phyloP scores from a whole-genome alignment of 352 stramenopile genomes.

The Globisporangium rhizosaccharum region DNA sequence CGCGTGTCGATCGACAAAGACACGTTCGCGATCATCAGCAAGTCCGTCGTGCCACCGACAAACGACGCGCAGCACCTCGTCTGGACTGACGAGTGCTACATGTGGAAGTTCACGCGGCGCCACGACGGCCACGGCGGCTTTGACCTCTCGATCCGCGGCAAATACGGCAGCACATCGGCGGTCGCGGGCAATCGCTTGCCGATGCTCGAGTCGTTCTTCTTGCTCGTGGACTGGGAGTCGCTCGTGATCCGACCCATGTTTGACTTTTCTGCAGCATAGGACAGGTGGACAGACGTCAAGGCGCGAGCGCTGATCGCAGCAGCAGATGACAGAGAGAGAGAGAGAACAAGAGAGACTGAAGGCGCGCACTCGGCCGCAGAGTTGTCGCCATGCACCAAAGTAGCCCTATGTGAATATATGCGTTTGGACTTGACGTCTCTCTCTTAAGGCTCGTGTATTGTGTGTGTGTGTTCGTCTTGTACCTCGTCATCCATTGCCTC shows the following conservation, averaged over 20 bases:
- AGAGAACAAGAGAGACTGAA: too few species aligned
- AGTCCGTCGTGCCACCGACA: conserved; percentile 69
- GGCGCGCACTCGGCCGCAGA: too few species aligned
- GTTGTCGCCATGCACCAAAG: too few species aligned
- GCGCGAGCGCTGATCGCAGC: too few species aligned
- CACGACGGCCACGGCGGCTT: conserved; percentile 56
- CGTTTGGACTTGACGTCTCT: too few species aligned
- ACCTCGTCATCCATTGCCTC: too few species aligned
- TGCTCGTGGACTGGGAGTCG: conserved; percentile 82
- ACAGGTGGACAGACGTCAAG: too few species aligned
- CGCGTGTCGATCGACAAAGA: conserved; percentile 81
- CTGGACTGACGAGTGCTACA: conserved; percentile 85
- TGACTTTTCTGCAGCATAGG: conserved; percentile 41
- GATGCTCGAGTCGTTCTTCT: conserved; percentile 83
- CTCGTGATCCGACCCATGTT: conserved; percentile 79
- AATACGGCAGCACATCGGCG: conserved; percentile 80
- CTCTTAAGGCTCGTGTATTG: too few species aligned
- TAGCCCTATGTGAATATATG: too few species aligned
- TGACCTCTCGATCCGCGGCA: conserved; percentile 66
- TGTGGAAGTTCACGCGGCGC: conserved; percentile 74
- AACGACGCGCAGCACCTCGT: conserved; percentile 82
- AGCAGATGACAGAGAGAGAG: too few species aligned
- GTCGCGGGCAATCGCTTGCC: conserved; percentile 77
- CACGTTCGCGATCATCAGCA: conserved; percentile 78
- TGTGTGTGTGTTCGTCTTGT: too few species aligned